Evolutionary conservation across 2,329 filamentous ascomycete genomes (phyloP).

Genomic region (Ophiocordyceps camponoti-floridani): DNA sequence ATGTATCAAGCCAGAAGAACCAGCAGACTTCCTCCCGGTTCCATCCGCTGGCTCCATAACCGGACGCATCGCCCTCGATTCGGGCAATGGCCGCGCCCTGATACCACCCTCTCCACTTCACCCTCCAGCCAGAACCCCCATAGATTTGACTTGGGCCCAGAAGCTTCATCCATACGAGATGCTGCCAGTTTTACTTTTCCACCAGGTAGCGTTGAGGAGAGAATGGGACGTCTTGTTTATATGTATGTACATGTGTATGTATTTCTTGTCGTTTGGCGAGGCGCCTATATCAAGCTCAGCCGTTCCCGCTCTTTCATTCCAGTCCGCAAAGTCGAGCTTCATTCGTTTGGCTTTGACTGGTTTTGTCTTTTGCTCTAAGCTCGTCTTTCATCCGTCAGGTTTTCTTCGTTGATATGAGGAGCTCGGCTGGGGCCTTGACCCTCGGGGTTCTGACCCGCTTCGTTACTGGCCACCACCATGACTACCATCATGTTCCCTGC

Average conservation of each 20-base stretch:
- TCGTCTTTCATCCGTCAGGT: background rate
- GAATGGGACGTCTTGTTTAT: too few species aligned
- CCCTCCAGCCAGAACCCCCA: background rate
- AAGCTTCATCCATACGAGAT: background rate
- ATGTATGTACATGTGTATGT: too few species aligned
- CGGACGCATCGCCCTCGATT: background rate
- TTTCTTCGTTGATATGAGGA: constrained; percentile 2
- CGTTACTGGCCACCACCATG: constrained; percentile 3
- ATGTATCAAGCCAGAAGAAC: background rate
- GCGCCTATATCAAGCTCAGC: too few species aligned
- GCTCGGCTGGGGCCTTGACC: constrained; percentile 2
- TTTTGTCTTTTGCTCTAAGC: too few species aligned
- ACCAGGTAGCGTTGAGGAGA: too few species aligned
- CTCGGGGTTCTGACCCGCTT: constrained; percentile 6
- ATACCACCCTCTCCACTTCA: background rate
- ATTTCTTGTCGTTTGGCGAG: too few species aligned
- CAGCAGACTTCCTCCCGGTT: background rate
- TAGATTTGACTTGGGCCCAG: background rate
- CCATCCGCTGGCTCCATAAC: background rate
- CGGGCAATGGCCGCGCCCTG: background rate
- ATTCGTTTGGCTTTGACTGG: too few species aligned
- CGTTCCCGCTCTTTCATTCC: too few species aligned
- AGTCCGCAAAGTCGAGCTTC: too few species aligned
- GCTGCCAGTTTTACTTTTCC: background rate
- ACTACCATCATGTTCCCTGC: too few species aligned